Conservation (phyloP, 805 yeast species). For the Saccharomycopsis vini region DNA sequence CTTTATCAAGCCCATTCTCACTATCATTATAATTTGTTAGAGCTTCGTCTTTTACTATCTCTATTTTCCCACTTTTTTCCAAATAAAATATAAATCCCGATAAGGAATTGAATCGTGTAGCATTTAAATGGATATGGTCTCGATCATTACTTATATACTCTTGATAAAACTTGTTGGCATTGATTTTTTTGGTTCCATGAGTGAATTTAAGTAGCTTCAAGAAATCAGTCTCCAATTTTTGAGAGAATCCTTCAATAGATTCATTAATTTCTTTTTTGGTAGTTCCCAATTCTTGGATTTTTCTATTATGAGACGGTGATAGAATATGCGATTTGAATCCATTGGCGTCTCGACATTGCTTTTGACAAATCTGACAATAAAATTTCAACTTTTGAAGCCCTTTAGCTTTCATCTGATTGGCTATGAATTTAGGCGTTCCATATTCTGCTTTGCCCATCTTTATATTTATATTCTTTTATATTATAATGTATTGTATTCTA, state of each 20-base stretch:
- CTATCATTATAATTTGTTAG: no score
- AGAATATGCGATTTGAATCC: conserved; percentile 87
- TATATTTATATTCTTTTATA: no score
- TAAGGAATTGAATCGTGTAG: conserved; percentile 72
- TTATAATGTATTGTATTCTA: background rate
- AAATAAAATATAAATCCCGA: conserved; percentile 58
- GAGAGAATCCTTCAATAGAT: conserved; percentile 47
- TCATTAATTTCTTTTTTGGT: conserved; percentile 29
- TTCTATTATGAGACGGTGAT: conserved; percentile 67
- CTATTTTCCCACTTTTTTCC: conserved; percentile 46
- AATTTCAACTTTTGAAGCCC: conserved; percentile 81
- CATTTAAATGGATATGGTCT: conserved; percentile 83
- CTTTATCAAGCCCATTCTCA: background rate
- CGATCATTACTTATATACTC: conserved; percentile 69
- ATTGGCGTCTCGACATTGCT: conserved; percentile 93
- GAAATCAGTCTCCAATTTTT: conserved; percentile 55
- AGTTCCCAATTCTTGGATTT: conserved; percentile 38
- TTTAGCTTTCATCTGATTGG: conserved; percentile 68
- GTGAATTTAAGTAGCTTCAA: conserved; percentile 47
- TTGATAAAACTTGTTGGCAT: conserved; percentile 82
- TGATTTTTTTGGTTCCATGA: conserved; percentile 76
- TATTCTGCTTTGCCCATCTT: conserved; percentile 51
- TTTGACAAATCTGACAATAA: conserved; percentile 87
- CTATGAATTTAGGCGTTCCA: conserved; percentile 60
- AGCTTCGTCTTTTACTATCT: conserved; percentile 6